Conservation (phyloP, 805 yeast species). For the Candida namnaoensis region DNA sequence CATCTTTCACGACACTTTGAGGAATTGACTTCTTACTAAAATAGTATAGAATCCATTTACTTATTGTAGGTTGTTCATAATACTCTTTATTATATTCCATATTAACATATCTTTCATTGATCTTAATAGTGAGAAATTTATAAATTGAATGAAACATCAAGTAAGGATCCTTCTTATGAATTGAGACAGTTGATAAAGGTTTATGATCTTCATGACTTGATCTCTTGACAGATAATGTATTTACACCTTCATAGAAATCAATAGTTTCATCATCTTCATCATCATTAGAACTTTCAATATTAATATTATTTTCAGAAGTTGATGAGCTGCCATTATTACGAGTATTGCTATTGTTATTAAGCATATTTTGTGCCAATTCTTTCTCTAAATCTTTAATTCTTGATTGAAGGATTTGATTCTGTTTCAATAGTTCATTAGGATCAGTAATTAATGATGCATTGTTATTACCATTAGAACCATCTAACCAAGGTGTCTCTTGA, state of each 20-base stretch:
- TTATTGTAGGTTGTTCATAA: neutral
- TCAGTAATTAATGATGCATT: neutral
- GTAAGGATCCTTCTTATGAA: slow-evolving; percentile 11
- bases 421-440: neutral
- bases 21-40: neutral
- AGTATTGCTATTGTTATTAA: neutral
- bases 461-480: neutral
- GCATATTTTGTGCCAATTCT: no score
- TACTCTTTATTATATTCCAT: neutral
- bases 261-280: slow-evolving; percentile 1
- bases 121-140: neutral
- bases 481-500: neutral
- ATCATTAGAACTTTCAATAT: neutral
- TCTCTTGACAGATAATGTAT: slow-evolving; percentile 7
- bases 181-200: slow-evolving; percentile 9
- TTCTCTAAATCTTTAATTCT: neutral
- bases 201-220: slow-evolving; percentile 14
- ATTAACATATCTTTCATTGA: neutral
- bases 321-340: neutral
- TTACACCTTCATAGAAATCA: slow-evolving; percentile 8
- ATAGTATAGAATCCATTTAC: neutral
- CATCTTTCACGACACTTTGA: no score
- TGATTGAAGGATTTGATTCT: neutral
- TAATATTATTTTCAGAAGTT: no score
- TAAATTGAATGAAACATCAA: slow-evolving; percentile 3